These are phyloP conservation scores for Abortiporus biennis DNA, from an alignment of 1,284 basidiomycete species.

Conservation along the genomic window DNA sequence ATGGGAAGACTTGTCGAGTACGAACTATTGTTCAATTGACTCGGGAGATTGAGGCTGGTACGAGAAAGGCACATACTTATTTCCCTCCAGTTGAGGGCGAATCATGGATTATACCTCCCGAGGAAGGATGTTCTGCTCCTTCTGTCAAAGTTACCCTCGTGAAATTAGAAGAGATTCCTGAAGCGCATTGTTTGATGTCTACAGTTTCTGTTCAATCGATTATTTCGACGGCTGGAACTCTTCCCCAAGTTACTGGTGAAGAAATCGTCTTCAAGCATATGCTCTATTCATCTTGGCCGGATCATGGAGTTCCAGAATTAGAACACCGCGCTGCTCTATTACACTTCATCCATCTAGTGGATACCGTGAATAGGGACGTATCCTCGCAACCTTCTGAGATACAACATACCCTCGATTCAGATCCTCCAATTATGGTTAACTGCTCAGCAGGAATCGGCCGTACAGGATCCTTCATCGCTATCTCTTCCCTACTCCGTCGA, in stretches of 20 bases:
- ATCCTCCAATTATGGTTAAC: constrained; percentile 76
- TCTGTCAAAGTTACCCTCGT: constrained; percentile 52
- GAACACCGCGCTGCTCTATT: constrained; percentile 52
- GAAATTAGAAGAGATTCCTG: constrained; percentile 34
- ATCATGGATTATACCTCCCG: constrained; percentile 43
- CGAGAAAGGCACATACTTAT: constrained; percentile 70
- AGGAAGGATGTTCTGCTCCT: constrained; percentile 31
- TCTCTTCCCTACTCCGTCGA: constrained; percentile 65
- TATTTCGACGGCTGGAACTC: too few species aligned
- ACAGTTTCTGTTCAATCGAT: constrained; percentile 33
- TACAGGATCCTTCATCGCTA: constrained; percentile 82
- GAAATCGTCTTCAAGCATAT: constrained; percentile 61
- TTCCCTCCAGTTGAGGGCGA: constrained; percentile 59
- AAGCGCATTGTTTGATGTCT: constrained; percentile 59
- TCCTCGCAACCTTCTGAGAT: constrained; percentile 24
- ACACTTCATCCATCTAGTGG: constrained; percentile 57
- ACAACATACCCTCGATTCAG: constrained; percentile 31
- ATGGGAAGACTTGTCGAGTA: constrained; percentile 32
- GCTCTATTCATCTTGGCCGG: constrained; percentile 76
- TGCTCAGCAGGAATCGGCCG: constrained; percentile 90
- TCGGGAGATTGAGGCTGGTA: constrained; percentile 54
- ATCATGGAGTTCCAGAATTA: constrained; percentile 67
- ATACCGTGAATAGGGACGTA: constrained; percentile 47
- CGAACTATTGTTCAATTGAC: constrained; percentile 80
- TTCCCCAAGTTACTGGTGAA: constrained; percentile 18